A percentile compares a stretch with the other conserved stretches of the same genome.
Evolutionary conservation across 1,139 yeast genomes (phyloP).

Genomic region (Geotrichum restrictum): DNA sequence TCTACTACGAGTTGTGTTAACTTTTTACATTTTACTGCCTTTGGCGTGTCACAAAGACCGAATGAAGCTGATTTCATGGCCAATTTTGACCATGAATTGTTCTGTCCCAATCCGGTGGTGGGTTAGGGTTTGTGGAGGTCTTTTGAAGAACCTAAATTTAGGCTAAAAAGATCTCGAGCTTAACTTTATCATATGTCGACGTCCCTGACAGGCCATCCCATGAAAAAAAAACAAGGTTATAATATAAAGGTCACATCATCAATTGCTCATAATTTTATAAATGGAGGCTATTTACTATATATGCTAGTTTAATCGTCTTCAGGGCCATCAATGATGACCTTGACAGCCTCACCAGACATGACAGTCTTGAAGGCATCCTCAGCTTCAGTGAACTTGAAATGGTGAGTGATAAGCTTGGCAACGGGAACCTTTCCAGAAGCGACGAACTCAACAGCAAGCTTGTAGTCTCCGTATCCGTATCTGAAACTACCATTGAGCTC

Average conservation of each 20-base stretch:
- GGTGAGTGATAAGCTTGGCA: constrained; percentile 69
- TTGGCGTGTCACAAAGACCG: constrained; percentile 5
- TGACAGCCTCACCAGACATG: constrained; percentile 52
- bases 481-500: constrained; percentile 74
- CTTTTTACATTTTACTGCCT: neutral
- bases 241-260: no score
- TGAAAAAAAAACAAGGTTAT: no score
- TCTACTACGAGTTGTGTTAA: neutral
- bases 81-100: neutral
- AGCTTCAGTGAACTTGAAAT: constrained; percentile 70
- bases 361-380: constrained; percentile 75
- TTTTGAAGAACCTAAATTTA: no score
- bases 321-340: constrained; percentile 60
- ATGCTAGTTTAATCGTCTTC: constrained; percentile 20
- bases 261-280: no score
- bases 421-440: constrained; percentile 60
- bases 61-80: constrained; percentile 1
- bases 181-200: no score
- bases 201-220: no score
- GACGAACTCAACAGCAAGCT: constrained; percentile 65
- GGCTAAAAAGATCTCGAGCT: no score
- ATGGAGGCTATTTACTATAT: neutral
- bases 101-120: neutral
- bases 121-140: no score
- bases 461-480: constrained; percentile 76